phyloP scores from a whole-genome alignment of 106 monocot genomes.

The Dendrobium huoshanense region DNA sequence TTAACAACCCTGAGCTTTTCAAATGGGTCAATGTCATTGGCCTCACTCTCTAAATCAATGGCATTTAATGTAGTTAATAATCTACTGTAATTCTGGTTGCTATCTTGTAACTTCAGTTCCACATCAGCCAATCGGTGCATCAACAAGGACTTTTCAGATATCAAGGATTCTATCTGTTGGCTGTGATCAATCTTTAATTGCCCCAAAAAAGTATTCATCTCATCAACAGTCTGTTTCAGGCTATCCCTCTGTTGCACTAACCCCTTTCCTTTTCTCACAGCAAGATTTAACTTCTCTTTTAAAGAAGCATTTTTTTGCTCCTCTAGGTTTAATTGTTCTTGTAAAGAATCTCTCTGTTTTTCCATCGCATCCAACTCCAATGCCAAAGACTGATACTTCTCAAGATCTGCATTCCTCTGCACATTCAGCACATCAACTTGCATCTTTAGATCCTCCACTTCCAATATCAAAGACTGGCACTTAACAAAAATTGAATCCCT shows the following conservation, averaged over 20 bases:
- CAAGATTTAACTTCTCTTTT: conserved; percentile 89
- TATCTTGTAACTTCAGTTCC: conserved; percentile 35
- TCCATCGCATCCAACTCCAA: conserved; percentile 41
- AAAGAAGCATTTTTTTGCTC: conserved; percentile 57
- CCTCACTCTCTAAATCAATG: conserved; percentile 37
- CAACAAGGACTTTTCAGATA: conserved; percentile 52
- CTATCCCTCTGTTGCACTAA: conserved; percentile 92
- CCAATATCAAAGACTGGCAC: conserved; percentile 34
- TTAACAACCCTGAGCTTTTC: conserved; percentile 44
- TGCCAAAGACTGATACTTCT: conserved; percentile 41
- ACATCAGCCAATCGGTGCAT: conserved; percentile 34
- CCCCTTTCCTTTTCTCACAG: conserved; percentile 94
- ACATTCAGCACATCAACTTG: conserved; percentile 42
- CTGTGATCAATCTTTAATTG: conserved; percentile 38
- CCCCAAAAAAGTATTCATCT: conserved; percentile 36
- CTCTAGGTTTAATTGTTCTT: conserved; percentile 70
- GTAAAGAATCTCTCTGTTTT: conserved; percentile 55
- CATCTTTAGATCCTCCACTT: conserved; percentile 33
- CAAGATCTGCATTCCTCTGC: conserved; percentile 32
- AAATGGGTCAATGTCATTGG: conserved; percentile 43
- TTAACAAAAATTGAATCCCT: conserved; percentile 45
- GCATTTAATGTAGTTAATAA: conserved; percentile 40
- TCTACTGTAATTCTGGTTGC: conserved; percentile 24
- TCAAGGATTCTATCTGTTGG: conserved; percentile 40
- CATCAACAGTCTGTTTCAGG: conserved; percentile 72